phyloP scores from a whole-genome alignment of 805 yeast genomes.

The Priceomyces castillae region DNA sequence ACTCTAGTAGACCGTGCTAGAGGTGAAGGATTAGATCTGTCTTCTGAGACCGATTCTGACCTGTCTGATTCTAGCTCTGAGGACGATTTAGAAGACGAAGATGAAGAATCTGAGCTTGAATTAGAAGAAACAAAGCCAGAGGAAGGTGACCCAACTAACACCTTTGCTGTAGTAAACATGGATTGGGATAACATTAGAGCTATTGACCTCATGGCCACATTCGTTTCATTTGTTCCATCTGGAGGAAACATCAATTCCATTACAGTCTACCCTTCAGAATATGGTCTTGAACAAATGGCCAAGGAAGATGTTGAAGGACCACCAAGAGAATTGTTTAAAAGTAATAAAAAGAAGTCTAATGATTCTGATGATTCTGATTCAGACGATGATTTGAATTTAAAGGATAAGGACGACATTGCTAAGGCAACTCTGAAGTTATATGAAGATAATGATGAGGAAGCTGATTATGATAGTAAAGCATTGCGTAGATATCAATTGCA shows the following conservation, averaged over 20 bases:
- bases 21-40: constrained; percentile 55
- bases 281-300: constrained; percentile 88
- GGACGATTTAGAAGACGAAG: constrained; percentile 42
- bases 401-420: constrained; percentile 49
- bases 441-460: constrained; percentile 77
- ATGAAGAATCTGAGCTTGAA: constrained; percentile 55
- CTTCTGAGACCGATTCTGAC: constrained; percentile 29
- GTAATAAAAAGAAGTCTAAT: constrained; percentile 35
- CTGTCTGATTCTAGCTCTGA: constrained; percentile 32
- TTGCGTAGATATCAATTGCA: constrained; percentile 90
- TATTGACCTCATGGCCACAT: constrained; percentile 84
- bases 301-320: constrained; percentile 92
- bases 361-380: constrained; percentile 32
- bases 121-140: constrained; percentile 63
- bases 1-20: constrained; percentile 56
- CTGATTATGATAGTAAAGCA: constrained; percentile 80
- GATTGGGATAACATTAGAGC: constrained; percentile 97
- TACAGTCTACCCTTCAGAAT: constrained; percentile 81
- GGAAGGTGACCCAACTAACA: constrained; percentile 77
- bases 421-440: constrained; percentile 67
- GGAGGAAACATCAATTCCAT: constrained; percentile 70
- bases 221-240: constrained; percentile 77
- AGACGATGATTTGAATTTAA: constrained; percentile 36
- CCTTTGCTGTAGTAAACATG: constrained; percentile 89
- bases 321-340: constrained; percentile 73